Conservation (phyloP, 164 flowering plant species). For the Aristolochia californica region DNA sequence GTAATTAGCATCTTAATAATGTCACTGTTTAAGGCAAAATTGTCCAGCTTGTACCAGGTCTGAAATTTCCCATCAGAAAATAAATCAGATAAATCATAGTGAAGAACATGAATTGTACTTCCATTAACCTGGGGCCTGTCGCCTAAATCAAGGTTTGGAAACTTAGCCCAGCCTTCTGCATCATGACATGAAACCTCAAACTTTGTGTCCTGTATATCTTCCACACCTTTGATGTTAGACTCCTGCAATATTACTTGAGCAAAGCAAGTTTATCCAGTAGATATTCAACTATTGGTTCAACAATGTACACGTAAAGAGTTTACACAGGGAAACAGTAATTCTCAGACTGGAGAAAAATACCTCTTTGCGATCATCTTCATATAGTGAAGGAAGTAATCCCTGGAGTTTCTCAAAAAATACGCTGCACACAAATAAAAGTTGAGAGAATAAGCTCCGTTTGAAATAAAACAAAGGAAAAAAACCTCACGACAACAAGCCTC, state of each 20-base stretch:
- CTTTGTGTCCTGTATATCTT: conserved; percentile 24
- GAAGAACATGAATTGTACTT: conserved; percentile 5
- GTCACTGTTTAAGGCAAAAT: too few species aligned
- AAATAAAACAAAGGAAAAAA: neutral
- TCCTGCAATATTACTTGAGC: conserved; percentile 17
- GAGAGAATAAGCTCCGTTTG: neutral
- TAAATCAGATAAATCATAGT: conserved; percentile 1
- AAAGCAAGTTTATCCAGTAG: conserved; percentile 3
- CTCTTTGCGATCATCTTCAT: conserved; percentile 16
- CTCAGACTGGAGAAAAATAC: too few species aligned
- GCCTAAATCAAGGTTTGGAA: conserved; percentile 17
- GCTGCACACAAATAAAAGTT: conserved; percentile 30
- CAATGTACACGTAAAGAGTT: neutral
- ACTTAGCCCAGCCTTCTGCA: conserved; percentile 24
- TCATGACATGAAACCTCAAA: conserved; percentile 12
- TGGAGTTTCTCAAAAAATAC: conserved; percentile 49
- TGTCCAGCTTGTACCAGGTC: too few species aligned
- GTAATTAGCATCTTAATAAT: too few species aligned
- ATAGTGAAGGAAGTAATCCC: conserved; percentile 24
- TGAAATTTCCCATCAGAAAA: too few species aligned
- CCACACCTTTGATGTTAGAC: conserved; percentile 5
- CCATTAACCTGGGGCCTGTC: conserved; percentile 25
- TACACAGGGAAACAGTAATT: neutral
- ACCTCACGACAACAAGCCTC: neutral
- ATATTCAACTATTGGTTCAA: neutral